Conservation (phyloP, 106 monocot species). For the Amphibolis antarctica region DNA sequence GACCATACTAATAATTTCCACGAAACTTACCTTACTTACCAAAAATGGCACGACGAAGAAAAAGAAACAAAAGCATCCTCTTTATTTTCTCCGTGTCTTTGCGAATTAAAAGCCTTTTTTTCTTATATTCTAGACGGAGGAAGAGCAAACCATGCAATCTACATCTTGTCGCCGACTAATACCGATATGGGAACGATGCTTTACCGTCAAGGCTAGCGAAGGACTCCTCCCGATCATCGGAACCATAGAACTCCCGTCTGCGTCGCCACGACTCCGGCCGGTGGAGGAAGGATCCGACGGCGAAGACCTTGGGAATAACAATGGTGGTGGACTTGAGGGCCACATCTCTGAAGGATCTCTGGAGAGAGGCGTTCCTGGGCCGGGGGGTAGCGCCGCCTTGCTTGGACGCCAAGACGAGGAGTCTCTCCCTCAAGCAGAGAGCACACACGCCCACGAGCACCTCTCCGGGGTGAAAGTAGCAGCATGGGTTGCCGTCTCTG, state of each 20-base stretch:
- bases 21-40: too few species aligned
- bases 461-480: slow-evolving; percentile 67
- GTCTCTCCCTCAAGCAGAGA: slow-evolving; percentile 75
- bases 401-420: slow-evolving; percentile 49
- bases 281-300: slow-evolving; percentile 40
- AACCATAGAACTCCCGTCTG: not conserved
- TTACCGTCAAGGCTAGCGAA: slow-evolving; percentile 56
- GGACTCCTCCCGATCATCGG: slow-evolving; percentile 31
- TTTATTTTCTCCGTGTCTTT: too few species aligned
- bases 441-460: slow-evolving; percentile 59
- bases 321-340: slow-evolving; percentile 13
- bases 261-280: slow-evolving; percentile 19
- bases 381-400: slow-evolving; percentile 4
- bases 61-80: too few species aligned
- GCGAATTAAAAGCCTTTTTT: too few species aligned
- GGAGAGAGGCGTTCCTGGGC: not conserved
- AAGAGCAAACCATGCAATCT: too few species aligned
- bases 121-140: too few species aligned
- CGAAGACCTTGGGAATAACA: slow-evolving; percentile 47
- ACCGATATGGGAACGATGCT: not conserved
- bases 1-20: too few species aligned
- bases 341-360: not conserved
- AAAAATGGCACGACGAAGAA: too few species aligned
- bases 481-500: slow-evolving; percentile 10
- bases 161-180: too few species aligned